Percentiles rank a stretch among this genome's conserved stretches.
These are phyloP conservation scores for Aspergillus neoniger DNA, from an alignment of 2,329 filamentous ascomycete species.

Conservation along the genomic window DNA sequence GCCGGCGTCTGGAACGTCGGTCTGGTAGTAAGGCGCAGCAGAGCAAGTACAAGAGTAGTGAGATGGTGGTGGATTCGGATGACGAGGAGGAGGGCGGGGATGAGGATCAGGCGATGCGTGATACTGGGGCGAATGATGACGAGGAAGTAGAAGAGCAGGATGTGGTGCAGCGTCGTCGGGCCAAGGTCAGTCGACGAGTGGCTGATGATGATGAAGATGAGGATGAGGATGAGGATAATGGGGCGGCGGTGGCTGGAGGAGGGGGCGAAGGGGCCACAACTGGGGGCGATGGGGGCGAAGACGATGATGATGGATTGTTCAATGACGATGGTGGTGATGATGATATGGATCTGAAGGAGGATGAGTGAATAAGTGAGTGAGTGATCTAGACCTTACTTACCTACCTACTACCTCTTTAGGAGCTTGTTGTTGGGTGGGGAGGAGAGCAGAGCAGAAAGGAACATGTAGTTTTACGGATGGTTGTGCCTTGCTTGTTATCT, in stretches of 20 bases:
- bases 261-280: neutral
- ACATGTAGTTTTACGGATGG: slow-evolving; percentile 11
- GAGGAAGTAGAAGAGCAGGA: slow-evolving; percentile 38
- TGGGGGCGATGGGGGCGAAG: slow-evolving; percentile 14
- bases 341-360: slow-evolving; percentile 42
- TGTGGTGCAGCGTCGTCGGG: slow-evolving; percentile 35
- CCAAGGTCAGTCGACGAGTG: slow-evolving; percentile 36
- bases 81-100: slow-evolving; percentile 48
- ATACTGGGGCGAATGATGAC: slow-evolving; percentile 14
- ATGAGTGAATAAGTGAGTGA: slow-evolving; percentile 23
- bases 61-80: slow-evolving; percentile 78
- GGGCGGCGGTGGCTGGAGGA: slow-evolving; percentile 31
- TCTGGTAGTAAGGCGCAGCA: slow-evolving; percentile 40
- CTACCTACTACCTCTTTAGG: neutral
- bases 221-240: slow-evolving; percentile 46
- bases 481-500: slow-evolving; percentile 14
- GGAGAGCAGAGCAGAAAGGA: too few species aligned
- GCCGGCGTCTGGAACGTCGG: slow-evolving; percentile 61
- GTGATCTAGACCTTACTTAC: neutral
- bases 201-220: slow-evolving; percentile 43
- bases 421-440: neutral
- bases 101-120: slow-evolving; percentile 33
- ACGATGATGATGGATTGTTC: slow-evolving; percentile 42
- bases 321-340: slow-evolving; percentile 35
- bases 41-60: slow-evolving; percentile 80